phyloP scores from a whole-genome alignment of 208 protist genomes.

The Strigomonas culicis region DNA sequence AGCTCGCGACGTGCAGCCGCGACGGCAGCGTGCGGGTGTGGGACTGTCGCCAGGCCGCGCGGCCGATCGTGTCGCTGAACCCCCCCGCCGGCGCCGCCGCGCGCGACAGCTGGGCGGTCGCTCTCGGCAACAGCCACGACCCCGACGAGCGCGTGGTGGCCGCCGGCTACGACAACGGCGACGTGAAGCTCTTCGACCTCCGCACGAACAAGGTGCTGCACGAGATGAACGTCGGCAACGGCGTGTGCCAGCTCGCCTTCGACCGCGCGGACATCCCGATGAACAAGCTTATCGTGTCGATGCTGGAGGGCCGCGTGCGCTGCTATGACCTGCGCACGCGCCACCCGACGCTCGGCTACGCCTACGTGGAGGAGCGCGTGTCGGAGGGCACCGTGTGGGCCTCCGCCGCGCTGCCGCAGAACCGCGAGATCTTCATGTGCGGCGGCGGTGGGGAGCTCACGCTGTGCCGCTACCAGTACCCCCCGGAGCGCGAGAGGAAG shows the following conservation, averaged over 20 bases:
- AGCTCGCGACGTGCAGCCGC: conserved; percentile 83
- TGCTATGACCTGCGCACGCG: conserved; percentile 89
- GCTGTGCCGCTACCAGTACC: conserved; percentile 90
- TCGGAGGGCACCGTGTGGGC: conserved; percentile 87
- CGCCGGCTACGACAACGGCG: conserved; percentile 95
- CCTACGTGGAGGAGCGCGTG: conserved; percentile 82
- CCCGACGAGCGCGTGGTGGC: conserved; percentile 87
- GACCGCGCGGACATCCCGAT: conserved; percentile 91
- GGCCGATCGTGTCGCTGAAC: conserved; percentile 81
- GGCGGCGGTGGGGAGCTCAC: conserved; percentile 84
- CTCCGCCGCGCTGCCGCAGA: conserved; percentile 83
- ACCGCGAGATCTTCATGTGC: conserved; percentile 89
- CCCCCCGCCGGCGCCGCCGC: conserved; percentile 51
- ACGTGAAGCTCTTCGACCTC: conserved; percentile 95
- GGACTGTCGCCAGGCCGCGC: conserved; percentile 86
- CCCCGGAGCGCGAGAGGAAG: conserved; percentile 68
- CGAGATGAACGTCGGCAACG: conserved; percentile 93
- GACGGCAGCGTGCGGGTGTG: conserved; percentile 93
- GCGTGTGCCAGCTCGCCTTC: conserved; percentile 91
- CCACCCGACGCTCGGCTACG: conserved; percentile 83
- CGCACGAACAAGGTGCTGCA: conserved; percentile 85
- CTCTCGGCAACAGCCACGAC: conserved; percentile 90
- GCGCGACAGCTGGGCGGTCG: conserved; percentile 93
- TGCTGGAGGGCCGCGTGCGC: conserved; percentile 80
- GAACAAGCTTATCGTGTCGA: conserved; percentile 93